Evolutionary conservation across 2,329 filamentous ascomycete genomes (phyloP), one percentile per base, ranked within the genome.

Genomic region (Colletotrichum liaoningense): DNA sequence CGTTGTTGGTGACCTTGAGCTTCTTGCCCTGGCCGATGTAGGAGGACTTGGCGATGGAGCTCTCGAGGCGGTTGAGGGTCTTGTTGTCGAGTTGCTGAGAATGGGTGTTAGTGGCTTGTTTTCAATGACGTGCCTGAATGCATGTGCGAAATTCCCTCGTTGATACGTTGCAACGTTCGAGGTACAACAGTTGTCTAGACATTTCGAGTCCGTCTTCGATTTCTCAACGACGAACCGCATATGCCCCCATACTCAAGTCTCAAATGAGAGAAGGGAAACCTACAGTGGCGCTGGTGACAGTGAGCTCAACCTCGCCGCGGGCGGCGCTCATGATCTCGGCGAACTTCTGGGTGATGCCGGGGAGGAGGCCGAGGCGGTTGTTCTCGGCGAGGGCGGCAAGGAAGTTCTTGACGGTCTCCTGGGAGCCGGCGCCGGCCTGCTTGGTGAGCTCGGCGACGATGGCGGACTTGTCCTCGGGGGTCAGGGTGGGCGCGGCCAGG

Each of bases 1-100:
- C 94, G 89, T 95, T 93, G 87, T 97, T 93, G 79, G 95, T 94
- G 80, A 98, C 93, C 93, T 98, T 98, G 86, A 98, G 92, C 90
- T 97, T 98, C 93, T 98, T 95, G 88, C 95, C 95, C 84, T 93
- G 90, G 82, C 93, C 92, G 79, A 95, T 91, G 87, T 95, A 97
- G 83, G 92, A 86, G 76, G 95, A 98, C 91, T 98, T 98, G 86
- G 92, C 83, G 80, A 98, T 92, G 79, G 95, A 95, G 78, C 88
- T 86, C 89, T 99, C 95, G 79, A 99, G 91, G 82, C 97, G 93
- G 84, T 85, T 88, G 80, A 99, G 90, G 76, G 93, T 95, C 89
- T 92, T 95, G 88, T 86, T 90, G 86, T 99, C 97, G 81, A 99
- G 92, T 83, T 93, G 89, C 94, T 97, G 77, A 14, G 49, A 35